Evolutionary conservation across 2,329 filamentous ascomycete genomes (phyloP).

Genomic region (Waltergamsia citrina): DNA sequence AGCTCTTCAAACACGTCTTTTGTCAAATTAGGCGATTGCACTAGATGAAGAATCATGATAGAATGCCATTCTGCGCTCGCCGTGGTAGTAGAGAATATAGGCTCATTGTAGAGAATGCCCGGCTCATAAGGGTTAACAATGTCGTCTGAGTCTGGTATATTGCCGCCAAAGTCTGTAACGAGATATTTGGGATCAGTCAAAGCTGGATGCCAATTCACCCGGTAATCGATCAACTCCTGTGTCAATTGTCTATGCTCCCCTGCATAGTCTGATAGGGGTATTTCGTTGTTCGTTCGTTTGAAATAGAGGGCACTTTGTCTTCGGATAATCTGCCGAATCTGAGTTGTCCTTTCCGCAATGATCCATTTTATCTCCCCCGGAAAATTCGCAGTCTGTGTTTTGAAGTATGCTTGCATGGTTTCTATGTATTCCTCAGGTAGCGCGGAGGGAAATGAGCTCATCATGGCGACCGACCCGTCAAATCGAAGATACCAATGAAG

Average conservation of each 20-base stretch:
- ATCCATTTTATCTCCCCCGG: slow-evolving; percentile 56
- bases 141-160: slow-evolving; percentile 46
- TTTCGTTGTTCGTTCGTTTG: slow-evolving; percentile 51
- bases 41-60: slow-evolving; percentile 70
- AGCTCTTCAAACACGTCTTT: slow-evolving; percentile 44
- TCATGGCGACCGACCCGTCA: slow-evolving; percentile 74
- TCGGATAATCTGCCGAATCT: slow-evolving; percentile 62
- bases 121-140: slow-evolving; percentile 67
- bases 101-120: slow-evolving; percentile 59
- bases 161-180: slow-evolving; percentile 52
- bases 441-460: slow-evolving; percentile 68
- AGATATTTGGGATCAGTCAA: slow-evolving; percentile 53
- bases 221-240: slow-evolving; percentile 38
- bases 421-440: slow-evolving; percentile 74
- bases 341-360: slow-evolving; percentile 56
- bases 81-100: slow-evolving; percentile 66
- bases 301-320: slow-evolving; percentile 76
- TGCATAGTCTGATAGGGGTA: slow-evolving; percentile 56
- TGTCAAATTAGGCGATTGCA: slow-evolving; percentile 54
- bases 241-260: slow-evolving; percentile 48
- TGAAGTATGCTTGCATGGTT: slow-evolving; percentile 52
- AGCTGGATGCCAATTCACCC: slow-evolving; percentile 45
- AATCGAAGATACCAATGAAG: slow-evolving; percentile 87
- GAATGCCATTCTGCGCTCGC: slow-evolving; percentile 70
- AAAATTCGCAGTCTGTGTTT: slow-evolving; percentile 44